Evolutionary conservation across 2,329 filamentous ascomycete genomes (phyloP), one percentile per base, ranked within the genome.

Genomic region (Plenodomus tracheiphilus): DNA sequence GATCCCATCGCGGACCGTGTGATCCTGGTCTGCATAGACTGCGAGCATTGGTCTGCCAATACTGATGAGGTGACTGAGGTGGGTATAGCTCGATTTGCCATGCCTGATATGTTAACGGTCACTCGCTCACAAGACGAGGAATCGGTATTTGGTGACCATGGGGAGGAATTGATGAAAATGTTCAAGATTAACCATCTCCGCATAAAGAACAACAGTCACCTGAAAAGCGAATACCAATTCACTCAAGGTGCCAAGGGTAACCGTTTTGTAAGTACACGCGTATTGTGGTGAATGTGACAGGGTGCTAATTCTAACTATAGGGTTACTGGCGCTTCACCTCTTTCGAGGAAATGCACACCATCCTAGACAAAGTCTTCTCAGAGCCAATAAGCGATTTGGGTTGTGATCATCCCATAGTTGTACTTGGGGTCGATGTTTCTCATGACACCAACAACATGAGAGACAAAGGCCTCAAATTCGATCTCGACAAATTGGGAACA

Each of bases 181-280:
- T 40, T 59, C 3, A 54, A 51, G 10, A 65, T 64, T 43, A 54
- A 59, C 32, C 56, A 62, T 45, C 54, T 62, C 10, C 62, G 65
- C 7, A 21, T 62, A 2, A 51, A 47, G 1, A 54, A 58, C 40
- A 53, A 62, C 11, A 55, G 59, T 0, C 65, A 67, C 19, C 28
- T 65, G 41, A 17, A 34, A 36, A 56, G 60, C 3, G 53, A 53
- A 19, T 25, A 53, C 1, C 59, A 56, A 4, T 8, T 8, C 9
- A 37, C 16, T 4, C 11, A 4, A 4, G 16, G 18, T 18, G 35
- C 28, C 15, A 11, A 6, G 7, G 28, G 28, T 4, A 32, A 32
- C 15, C 8, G 28, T 4, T 32, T 32, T 15, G 28, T 32, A 32
- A 32, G 28, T 32, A 32, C 15, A 32, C 4, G 4, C 9, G 4